These are phyloP conservation scores for Hirschioporus abietinus DNA, from an alignment of 768 basidiomycete species.

Conservation along the genomic window DNA sequence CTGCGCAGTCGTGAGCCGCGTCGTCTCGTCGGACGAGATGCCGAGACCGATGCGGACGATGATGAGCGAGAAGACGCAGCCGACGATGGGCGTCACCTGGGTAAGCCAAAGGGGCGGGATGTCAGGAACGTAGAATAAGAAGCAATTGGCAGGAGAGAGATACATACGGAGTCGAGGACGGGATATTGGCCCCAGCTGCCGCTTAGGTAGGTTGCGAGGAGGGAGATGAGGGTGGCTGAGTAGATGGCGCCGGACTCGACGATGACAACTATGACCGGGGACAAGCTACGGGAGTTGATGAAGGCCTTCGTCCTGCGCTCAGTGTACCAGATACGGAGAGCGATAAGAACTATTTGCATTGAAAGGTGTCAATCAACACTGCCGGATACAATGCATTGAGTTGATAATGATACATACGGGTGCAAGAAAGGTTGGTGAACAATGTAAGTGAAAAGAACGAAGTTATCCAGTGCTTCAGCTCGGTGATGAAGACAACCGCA, in stretches of 20 bases:
- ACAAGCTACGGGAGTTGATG: conserved; percentile 25
- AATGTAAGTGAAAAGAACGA: conserved; percentile 35
- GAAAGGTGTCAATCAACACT: conserved; percentile 2
- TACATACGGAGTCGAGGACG: conserved; percentile 30
- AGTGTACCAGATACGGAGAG: conserved; percentile 27
- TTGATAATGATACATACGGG: conserved; percentile 20
- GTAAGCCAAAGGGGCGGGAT: not conserved
- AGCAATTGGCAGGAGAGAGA: not conserved
- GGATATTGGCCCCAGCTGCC: conserved; percentile 33
- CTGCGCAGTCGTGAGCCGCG: not conserved
- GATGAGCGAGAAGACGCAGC: conserved; percentile 35
- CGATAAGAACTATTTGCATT: conserved; percentile 21
- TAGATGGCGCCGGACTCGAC: conserved; percentile 35
- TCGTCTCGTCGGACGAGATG: conserved; percentile 18
- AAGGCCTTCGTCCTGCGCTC: not conserved
- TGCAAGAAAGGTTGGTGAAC: conserved; percentile 32
- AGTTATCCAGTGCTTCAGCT: conserved; percentile 33
- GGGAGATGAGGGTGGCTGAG: conserved; percentile 26
- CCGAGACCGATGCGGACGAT: conserved; percentile 36
- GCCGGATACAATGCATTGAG: not conserved
- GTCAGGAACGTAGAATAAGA: not conserved
- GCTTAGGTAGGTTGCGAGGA: conserved; percentile 29
- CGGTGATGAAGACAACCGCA: conserved; percentile 26
- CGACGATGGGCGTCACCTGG: conserved; percentile 14
- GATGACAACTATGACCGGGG: conserved; percentile 29